Conservation (phyloP, 768 basidiomycete genomes). For the Auricularia cornea region DNA sequence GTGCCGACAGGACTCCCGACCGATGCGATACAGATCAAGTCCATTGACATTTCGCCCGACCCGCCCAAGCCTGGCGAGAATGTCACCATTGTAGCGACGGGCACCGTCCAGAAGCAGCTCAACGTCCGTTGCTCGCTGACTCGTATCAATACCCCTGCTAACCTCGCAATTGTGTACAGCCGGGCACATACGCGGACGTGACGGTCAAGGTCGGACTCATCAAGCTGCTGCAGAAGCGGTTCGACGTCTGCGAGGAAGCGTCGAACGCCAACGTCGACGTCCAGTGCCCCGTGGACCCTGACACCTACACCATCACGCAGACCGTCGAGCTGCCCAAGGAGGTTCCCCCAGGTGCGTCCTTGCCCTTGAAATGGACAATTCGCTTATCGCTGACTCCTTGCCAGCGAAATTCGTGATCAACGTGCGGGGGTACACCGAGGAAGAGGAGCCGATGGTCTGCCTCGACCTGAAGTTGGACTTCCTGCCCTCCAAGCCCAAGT, state of each 20-base stretch:
- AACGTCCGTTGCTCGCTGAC: slow-evolving; percentile 40
- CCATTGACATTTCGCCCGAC: slow-evolving; percentile 71
- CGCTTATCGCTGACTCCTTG: slow-evolving; percentile 14
- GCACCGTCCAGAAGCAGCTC: slow-evolving; percentile 46
- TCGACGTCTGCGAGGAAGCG: slow-evolving; percentile 93
- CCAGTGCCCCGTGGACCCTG: slow-evolving; percentile 76
- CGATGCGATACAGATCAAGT: slow-evolving; percentile 56
- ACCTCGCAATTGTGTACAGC: slow-evolving; percentile 34
- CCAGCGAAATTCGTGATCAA: slow-evolving; percentile 77
- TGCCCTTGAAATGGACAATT: not conserved
- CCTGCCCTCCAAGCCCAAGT: slow-evolving; percentile 10
- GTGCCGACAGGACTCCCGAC: slow-evolving; percentile 24
- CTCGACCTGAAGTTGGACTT: slow-evolving; percentile 75
- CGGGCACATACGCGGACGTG: slow-evolving; percentile 88
- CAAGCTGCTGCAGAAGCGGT: slow-evolving; percentile 73
- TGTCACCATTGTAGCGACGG: slow-evolving; percentile 77
- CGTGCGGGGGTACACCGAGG: slow-evolving; percentile 58
- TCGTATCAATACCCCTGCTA: not conserved
- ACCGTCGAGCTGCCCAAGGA: slow-evolving; percentile 84
- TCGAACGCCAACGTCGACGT: slow-evolving; percentile 68
- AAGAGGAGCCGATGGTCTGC: slow-evolving; percentile 74
- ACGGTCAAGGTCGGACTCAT: slow-evolving; percentile 88
- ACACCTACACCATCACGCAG: slow-evolving; percentile 65
- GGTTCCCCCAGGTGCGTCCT: slow-evolving; percentile 60
- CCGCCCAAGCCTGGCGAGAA: slow-evolving; percentile 84